A percentile compares a stretch with the other conserved stretches of the same genome.
These are phyloP conservation scores for Chrysoporthe cubensis DNA, from an alignment of 2,329 filamentous ascomycete genomes.

Conservation along the genomic window DNA sequence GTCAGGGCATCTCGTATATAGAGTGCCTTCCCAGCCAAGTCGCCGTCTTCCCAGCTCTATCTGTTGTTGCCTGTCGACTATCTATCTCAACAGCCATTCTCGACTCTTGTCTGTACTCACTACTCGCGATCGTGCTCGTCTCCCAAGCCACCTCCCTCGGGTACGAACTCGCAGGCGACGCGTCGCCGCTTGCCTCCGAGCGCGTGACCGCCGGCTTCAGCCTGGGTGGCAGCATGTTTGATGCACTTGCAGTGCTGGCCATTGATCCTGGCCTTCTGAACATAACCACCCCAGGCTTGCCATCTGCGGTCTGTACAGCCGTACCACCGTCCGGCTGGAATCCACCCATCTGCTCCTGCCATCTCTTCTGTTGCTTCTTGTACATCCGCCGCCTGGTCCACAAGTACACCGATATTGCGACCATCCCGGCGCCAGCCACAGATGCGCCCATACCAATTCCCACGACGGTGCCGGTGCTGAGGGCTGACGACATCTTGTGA, in stretches of 20 bases:
- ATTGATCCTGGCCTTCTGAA: background rate
- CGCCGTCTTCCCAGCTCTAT: slow-evolving; percentile 8
- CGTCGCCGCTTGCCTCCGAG: background rate
- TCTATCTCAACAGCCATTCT: slow-evolving; percentile 1
- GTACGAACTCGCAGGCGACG: slow-evolving; percentile 9
- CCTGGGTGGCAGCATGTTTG: background rate
- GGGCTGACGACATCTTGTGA: background rate
- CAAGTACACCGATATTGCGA: slow-evolving; percentile 19
- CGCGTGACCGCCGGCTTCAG: background rate
- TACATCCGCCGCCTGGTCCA: slow-evolving; percentile 18
- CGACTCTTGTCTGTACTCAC: slow-evolving; percentile 14
- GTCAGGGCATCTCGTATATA: slow-evolving; percentile 18
- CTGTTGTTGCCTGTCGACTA: background rate
- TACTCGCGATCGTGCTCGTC: slow-evolving; percentile 1
- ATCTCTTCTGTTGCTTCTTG: slow-evolving; percentile 19
- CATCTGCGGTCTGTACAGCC: slow-evolving; percentile 1
- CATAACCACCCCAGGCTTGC: slow-evolving; percentile 11
- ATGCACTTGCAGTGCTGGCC: background rate
- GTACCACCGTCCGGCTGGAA: background rate
- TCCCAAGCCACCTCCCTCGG: slow-evolving; percentile 11
- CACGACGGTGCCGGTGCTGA: slow-evolving; percentile 15
- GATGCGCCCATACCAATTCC: slow-evolving; percentile 15
- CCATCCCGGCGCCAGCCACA: slow-evolving; percentile 16
- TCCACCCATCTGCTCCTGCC: slow-evolving; percentile 11
- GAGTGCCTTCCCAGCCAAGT: slow-evolving; percentile 24